phyloP scores from a whole-genome alignment of 768 basidiomycete genomes.

The Suillus spraguei region DNA sequence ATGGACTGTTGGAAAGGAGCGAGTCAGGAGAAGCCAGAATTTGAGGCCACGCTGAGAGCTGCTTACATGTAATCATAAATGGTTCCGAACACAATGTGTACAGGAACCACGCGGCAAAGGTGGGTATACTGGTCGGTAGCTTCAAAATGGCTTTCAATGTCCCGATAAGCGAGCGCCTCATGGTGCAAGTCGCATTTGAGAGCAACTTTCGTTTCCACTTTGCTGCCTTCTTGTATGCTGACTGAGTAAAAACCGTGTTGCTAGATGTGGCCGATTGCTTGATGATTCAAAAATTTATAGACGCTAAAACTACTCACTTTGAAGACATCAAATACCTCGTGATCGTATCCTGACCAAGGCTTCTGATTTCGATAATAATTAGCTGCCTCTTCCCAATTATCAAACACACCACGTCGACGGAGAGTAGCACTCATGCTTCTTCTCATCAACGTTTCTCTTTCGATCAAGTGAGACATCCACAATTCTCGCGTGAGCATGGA shows the following conservation, averaged over 20 bases:
- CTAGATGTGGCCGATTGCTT: conserved; percentile 14
- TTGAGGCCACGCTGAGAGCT: neutral
- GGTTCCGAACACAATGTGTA: conserved; percentile 53
- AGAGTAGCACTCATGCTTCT: conserved; percentile 36
- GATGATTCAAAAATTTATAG: neutral
- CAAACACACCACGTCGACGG: conserved; percentile 46
- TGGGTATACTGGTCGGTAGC: conserved; percentile 36
- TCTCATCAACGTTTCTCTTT: conserved; percentile 40
- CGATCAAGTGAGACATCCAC: conserved; percentile 39
- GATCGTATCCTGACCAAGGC: conserved; percentile 53
- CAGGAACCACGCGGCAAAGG: conserved; percentile 38
- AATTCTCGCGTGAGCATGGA: conserved; percentile 42
- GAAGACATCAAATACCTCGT: conserved; percentile 39
- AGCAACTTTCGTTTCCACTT: conserved; percentile 19
- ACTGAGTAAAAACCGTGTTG: conserved; percentile 13
- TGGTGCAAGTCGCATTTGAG: conserved; percentile 48
- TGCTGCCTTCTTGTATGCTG: conserved; percentile 13
- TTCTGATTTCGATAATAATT: conserved; percentile 43
- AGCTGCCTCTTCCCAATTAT: conserved; percentile 42
- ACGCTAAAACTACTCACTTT: conserved; percentile 33
- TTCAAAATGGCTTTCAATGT: conserved; percentile 47
- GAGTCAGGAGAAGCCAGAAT: conserved; percentile 2
- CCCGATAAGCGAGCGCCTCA: conserved; percentile 49
- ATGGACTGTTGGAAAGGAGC: conserved; percentile 35
- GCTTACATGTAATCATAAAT: conserved; percentile 47